phyloP scores from a whole-genome alignment of 768 basidiomycete genomes.

The Trametes elegans region DNA sequence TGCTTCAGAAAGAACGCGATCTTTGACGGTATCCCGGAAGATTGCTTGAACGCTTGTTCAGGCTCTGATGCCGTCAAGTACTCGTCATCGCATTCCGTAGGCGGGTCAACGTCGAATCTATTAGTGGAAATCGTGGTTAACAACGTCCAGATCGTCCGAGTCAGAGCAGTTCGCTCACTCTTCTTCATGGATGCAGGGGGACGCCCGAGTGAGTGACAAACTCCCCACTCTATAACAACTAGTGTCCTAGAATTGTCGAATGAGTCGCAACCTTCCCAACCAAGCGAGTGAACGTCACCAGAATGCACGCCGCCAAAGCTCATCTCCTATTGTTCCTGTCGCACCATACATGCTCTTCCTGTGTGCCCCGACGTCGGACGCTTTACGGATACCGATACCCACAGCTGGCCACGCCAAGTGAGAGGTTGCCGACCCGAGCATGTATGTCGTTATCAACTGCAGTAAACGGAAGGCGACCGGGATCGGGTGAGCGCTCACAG shows the following conservation, averaged over 20 bases:
- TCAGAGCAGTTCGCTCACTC: constrained; percentile 43
- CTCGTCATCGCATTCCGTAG: constrained; percentile 67
- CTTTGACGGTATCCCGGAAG: constrained; percentile 50
- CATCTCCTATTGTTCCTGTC: constrained; percentile 51
- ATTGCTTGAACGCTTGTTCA: constrained; percentile 57
- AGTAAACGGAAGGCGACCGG: no score
- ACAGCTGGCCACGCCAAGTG: constrained; percentile 21
- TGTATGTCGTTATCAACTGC: constrained; percentile 12
- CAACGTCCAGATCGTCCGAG: background rate
- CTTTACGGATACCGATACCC: constrained; percentile 46
- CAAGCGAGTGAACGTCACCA: constrained; percentile 47
- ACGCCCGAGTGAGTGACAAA: constrained; percentile 54
- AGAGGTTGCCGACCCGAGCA: background rate
- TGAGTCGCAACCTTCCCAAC: background rate
- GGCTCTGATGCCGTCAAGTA: constrained; percentile 65
- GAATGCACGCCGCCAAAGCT: constrained; percentile 78
- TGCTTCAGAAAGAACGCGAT: constrained; percentile 56
- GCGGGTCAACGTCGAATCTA: constrained; percentile 66
- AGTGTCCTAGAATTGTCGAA: constrained; percentile 37
- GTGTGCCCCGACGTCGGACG: constrained; percentile 73
- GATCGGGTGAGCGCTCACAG: no score
- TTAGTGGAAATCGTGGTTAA: background rate
- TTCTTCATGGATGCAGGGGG: constrained; percentile 67
- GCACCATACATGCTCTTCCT: constrained; percentile 54
- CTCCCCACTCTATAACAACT: constrained; percentile 40